Conservation (phyloP, 2,329 filamentous ascomycete genomes). For the Penicillium psychrosexuale region DNA sequence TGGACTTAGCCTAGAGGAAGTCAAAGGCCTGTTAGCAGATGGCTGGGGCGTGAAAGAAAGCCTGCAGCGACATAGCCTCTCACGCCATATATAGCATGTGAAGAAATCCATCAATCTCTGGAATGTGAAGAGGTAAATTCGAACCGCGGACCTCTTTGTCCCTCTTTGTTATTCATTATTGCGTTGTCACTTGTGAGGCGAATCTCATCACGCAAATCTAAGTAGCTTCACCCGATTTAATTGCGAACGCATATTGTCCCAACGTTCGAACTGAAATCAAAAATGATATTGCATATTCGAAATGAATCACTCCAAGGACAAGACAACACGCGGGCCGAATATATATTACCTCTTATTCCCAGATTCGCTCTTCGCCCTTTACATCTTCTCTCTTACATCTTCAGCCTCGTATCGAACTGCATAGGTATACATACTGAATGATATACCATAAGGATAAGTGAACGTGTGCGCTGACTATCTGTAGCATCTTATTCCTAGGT, state of each 20-base stretch:
- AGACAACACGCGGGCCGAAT: background rate
- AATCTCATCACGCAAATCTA: background rate
- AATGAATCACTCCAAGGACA: background rate
- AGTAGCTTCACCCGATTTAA: background rate
- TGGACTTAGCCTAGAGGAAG: conserved; percentile 77
- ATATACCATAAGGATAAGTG: background rate
- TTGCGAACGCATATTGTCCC: background rate
- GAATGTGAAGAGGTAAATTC: background rate
- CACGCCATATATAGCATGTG: background rate
- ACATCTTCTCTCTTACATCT: background rate
- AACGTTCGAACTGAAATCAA: background rate
- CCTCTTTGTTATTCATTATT: background rate
- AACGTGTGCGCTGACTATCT: no score
- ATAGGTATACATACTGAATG: background rate
- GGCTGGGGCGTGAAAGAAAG: conserved; percentile 67
- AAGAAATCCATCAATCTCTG: background rate
- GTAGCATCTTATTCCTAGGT: no score
- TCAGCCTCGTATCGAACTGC: background rate
- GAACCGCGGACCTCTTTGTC: background rate
- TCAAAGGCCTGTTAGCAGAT: conserved; percentile 65
- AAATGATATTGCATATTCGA: background rate
- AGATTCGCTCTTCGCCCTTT: background rate
- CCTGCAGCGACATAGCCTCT: conserved; percentile 18
- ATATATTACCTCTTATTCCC: background rate
- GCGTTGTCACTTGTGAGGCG: background rate